These are phyloP conservation scores for Rugonectria rugulosa DNA, from an alignment of 2,329 filamentous ascomycete genomes.

Conservation along the genomic window DNA sequence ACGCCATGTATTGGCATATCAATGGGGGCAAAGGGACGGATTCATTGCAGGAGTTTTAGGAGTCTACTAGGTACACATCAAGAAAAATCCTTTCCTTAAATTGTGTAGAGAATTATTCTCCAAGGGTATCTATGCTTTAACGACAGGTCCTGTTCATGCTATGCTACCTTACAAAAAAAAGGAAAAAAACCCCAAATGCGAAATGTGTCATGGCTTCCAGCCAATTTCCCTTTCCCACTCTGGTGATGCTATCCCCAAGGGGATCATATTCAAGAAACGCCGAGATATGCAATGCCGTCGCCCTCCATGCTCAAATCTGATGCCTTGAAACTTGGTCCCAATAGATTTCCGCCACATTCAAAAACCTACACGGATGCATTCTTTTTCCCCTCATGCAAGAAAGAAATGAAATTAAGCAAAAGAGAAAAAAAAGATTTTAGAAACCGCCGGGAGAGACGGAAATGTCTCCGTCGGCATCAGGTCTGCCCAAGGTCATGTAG, in stretches of 20 bases:
- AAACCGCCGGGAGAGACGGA: background rate
- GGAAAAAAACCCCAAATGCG: background rate
- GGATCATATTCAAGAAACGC: background rate
- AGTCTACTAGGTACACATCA: background rate
- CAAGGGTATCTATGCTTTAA: constrained; percentile 20
- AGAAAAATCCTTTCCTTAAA: constrained; percentile 4
- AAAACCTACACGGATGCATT: no score
- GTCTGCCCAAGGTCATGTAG: constrained; percentile 43
- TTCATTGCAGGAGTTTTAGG: background rate
- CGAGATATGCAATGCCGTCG: no score
- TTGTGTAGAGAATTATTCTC: constrained; percentile 1
- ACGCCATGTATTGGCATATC: no score
- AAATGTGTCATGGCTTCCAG: background rate
- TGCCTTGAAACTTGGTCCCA: no score
- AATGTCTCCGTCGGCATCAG: background rate
- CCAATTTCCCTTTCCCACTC: background rate
- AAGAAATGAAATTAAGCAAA: no score
- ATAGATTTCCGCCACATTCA: no score
- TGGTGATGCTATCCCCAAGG: background rate
- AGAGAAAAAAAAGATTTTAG: constrained; percentile 4
- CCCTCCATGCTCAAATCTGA: background rate
- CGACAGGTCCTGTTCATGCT: background rate
- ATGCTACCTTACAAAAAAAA: background rate
- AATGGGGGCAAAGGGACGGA: no score
- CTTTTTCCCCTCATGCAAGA: no score